phyloP scores from a whole-genome alignment of 495 filamentous ascomycete genomes.

The Talaromyces stipitatus region DNA sequence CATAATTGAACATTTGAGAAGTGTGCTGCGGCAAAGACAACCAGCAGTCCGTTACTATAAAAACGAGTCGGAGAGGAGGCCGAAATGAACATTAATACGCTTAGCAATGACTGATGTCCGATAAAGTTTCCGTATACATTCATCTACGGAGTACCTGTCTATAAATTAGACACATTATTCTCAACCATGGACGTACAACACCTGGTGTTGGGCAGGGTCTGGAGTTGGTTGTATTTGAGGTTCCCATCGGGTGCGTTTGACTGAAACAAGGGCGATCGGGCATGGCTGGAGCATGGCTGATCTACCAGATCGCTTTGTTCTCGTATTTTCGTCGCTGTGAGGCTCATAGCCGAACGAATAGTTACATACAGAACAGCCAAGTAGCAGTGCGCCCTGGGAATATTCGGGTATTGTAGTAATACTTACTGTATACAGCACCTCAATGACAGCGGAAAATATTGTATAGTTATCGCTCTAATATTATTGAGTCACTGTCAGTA shows the following conservation, averaged over 20 bases:
- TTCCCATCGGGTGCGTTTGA: background rate
- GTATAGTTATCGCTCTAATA: too few relatives aligned
- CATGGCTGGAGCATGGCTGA: background rate
- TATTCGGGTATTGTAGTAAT: too few relatives aligned
- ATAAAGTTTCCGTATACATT: too few relatives aligned
- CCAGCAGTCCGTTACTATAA: background rate
- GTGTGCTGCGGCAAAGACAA: background rate
- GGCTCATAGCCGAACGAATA: background rate
- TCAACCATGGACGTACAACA: too few relatives aligned
- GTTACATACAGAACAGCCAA: background rate
- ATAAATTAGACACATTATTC: too few relatives aligned
- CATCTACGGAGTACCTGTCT: too few relatives aligned
- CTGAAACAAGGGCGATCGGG: constrained; percentile 6
- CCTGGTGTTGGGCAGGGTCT: too few relatives aligned
- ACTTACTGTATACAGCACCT: too few relatives aligned
- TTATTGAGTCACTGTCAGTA: too few relatives aligned
- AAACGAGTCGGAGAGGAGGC: background rate
- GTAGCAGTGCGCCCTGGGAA: background rate
- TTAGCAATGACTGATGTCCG: background rate
- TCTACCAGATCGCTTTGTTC: background rate
- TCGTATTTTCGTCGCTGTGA: background rate
- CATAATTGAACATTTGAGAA: background rate
- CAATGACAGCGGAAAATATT: too few relatives aligned
- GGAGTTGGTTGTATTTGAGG: background rate
- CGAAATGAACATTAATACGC: background rate